Conservation (phyloP, 1,139 yeast species). For the Debaryomyces udenii region DNA sequence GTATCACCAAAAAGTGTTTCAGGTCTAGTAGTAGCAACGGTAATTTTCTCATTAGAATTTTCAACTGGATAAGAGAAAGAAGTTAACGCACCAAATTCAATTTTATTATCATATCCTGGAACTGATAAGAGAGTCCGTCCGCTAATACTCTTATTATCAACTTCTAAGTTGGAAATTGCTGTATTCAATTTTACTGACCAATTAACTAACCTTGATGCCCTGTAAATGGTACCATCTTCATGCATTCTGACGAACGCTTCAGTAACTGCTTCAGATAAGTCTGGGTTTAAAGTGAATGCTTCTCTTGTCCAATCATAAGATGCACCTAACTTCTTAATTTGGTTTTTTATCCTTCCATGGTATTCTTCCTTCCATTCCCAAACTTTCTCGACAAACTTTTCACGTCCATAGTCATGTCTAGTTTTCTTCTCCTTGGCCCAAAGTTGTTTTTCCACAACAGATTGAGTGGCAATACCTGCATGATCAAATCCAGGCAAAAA, state of each 20-base stretch:
- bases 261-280: constrained; percentile 74
- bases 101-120: constrained; percentile 87
- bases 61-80: constrained; percentile 91
- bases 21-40: constrained; percentile 98
- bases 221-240: constrained; percentile 93
- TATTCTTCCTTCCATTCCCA: constrained; percentile 99
- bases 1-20: constrained; percentile 98
- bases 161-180: constrained; percentile 94
- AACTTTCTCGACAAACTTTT: constrained; percentile 80
- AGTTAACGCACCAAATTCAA: constrained; percentile 95
- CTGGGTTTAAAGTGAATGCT: constrained; percentile 88
- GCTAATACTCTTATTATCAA: constrained; percentile 84
- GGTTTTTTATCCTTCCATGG: constrained; percentile 81
- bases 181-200: constrained; percentile 97
- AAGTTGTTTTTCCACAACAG: constrained; percentile 95
- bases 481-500: constrained; percentile 98
- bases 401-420: constrained; percentile 95
- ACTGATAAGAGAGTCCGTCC: constrained; percentile 82
- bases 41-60: constrained; percentile 80
- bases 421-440: constrained; percentile 89
- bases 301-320: constrained; percentile 96
- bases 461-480: constrained; percentile 98
- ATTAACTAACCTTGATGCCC: constrained; percentile 91
- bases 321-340: constrained; percentile 87
- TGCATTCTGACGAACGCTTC: constrained; percentile 92